Conservation (phyloP, 495 filamentous ascomycete species). For the Trichoderma reesei region DNA sequence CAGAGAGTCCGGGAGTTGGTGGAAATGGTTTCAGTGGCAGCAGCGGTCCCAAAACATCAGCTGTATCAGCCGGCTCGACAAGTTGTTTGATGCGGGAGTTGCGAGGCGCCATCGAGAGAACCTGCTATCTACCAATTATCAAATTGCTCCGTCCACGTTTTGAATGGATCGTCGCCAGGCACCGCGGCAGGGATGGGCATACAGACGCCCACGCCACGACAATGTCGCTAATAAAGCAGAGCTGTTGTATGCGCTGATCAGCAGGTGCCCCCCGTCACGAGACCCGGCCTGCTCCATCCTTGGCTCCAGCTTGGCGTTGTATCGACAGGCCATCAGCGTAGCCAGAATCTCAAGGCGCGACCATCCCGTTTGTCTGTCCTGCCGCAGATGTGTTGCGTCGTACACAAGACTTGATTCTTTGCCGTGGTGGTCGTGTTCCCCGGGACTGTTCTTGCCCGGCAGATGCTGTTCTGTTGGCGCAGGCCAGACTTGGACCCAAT, state of each 20-base stretch:
- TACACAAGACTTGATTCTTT: no score
- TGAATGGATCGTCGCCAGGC: background rate
- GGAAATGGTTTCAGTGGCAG: background rate
- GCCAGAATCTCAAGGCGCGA: background rate
- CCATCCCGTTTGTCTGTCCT: no score
- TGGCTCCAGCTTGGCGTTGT: background rate
- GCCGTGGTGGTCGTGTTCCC: no score
- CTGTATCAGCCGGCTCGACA: background rate
- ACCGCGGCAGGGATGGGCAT: background rate
- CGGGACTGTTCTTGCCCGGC: no score
- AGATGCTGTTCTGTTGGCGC: no score
- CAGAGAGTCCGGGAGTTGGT: background rate
- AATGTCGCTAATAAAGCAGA: background rate
- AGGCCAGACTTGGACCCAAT: no score
- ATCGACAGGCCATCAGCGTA: background rate
- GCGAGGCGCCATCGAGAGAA: no score
- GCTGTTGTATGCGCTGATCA: slow-evolving; percentile 2
- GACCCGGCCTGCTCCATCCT: slow-evolving; percentile 1
- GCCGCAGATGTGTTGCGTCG: no score
- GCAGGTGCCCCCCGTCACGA: slow-evolving; percentile 4
- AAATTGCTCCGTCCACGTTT: no score
- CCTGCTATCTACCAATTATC: no score
- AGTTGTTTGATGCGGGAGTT: background rate
- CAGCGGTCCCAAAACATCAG: no score
- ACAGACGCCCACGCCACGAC: background rate